Evolutionary conservation across 208 protist genomes (phyloP), one percentile per base, ranked within the genome.

Genomic region (Trypanosomatidae sp.): DNA sequence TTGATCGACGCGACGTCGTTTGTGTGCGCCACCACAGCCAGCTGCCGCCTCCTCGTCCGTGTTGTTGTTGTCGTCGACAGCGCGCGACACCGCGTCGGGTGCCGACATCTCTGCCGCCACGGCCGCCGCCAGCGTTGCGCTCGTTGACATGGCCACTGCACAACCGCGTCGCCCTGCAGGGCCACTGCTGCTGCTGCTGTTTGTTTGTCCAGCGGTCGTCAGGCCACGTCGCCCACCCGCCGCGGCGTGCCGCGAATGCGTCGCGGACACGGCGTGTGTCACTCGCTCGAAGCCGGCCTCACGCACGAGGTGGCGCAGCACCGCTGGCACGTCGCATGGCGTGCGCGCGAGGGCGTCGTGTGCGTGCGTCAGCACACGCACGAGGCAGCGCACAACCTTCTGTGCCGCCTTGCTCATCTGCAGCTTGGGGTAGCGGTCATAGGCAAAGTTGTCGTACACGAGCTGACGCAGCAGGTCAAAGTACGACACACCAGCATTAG

Each of bases 381-480:
- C 50, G 24, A 83, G 10, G 30, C 33, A 35, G 5, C 69, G 64
- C 11, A 83, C 37, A 1, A 38, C 43, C 38, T 76, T 72, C 25
- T 76, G 66, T 19, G 30, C 66, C 27, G 30, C 42, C n/a, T 70
- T 75, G 13, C 64, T 58, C 6, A 70, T 30, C 23, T 54, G 48
- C 66, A 61, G 57, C 53, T 69, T 80, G 2, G 48, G 50, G 15
- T 73, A 61, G 1, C 18, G 37, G 5, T 61, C 58, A 21, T 37
- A 26, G 4, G 56, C 53, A 46, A 77, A 81, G 47, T 71, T 63
- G 56, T 67, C 61, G 51, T 62, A 64, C 11, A 76, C 66, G 10
- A 76, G 45, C 19, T 84, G 63, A 21, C 43, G 61, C 42, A 84
- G 48, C 4, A 84, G 56, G 0, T 56, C 60, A 38, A 69, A 84